Conservation (phyloP, 257 asterid genomes). For the Ilex aquifolium region DNA sequence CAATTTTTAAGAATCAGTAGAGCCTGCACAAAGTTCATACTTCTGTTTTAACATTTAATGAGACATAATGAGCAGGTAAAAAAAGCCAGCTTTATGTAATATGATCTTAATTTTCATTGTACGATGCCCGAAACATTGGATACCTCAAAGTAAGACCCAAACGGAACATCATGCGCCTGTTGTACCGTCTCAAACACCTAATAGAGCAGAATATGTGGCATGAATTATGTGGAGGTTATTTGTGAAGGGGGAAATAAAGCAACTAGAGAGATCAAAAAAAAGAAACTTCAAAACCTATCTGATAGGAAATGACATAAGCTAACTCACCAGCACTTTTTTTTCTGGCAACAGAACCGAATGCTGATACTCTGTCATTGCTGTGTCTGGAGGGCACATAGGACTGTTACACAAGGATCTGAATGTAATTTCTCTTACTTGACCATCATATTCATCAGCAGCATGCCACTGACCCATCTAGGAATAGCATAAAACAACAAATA, state of each 20-base stretch:
- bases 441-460: slow-evolving; percentile 70
- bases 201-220: slow-evolving; percentile 9
- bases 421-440: slow-evolving; percentile 79
- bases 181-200: slow-evolving; percentile 89
- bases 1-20: too few species aligned
- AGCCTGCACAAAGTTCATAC: too few species aligned
- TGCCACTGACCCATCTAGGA: slow-evolving; percentile 76
- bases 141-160: slow-evolving; percentile 93
- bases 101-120: too few species aligned
- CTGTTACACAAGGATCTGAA: slow-evolving; percentile 66
- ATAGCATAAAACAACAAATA: slow-evolving; percentile 11
- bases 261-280: neutral
- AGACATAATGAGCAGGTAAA: too few species aligned
- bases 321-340: slow-evolving; percentile 57
- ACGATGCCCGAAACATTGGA: slow-evolving; percentile 4
- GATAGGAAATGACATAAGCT: slow-evolving; percentile 5
- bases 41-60: too few species aligned
- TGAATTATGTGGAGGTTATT: neutral
- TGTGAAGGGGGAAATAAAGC: slow-evolving; percentile 1
- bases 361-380: slow-evolving; percentile 81
- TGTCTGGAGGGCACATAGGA: slow-evolving; percentile 98
- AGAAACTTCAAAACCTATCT: neutral
- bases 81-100: too few species aligned
- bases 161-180: slow-evolving; percentile 94
- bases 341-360: slow-evolving; percentile 65